Evolutionary conservation across 306 rosid species (phyloP).

Genomic region (Citrullus amarus): DNA sequence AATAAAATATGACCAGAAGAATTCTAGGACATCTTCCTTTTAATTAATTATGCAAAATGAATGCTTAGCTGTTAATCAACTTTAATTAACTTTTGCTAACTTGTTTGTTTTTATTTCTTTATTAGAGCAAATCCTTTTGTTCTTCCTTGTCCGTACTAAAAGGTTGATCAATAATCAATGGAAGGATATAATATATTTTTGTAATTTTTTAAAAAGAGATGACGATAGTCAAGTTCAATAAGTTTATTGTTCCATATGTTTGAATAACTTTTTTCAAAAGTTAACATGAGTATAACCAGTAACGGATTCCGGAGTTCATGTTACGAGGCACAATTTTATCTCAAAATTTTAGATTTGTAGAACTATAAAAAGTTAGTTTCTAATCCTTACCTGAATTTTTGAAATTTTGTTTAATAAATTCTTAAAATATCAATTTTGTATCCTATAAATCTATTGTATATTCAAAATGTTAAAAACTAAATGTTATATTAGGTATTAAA

Average conservation of each 20-base stretch:
- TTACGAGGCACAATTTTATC: too few relatives aligned
- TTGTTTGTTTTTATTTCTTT: neutral
- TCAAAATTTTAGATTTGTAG: too few relatives aligned
- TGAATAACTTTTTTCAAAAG: neutral
- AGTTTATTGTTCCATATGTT: neutral
- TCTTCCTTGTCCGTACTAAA: neutral
- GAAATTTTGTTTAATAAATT: too few relatives aligned
- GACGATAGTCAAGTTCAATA: neutral
- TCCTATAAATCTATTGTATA: too few relatives aligned
- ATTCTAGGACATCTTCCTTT: conserved; percentile 20
- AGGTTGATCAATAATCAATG: neutral
- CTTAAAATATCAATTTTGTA: too few relatives aligned
- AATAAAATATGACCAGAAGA: neutral
- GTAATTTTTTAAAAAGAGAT: neutral
- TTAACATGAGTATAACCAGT: neutral
- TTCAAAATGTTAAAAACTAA: too few relatives aligned
- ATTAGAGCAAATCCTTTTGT: neutral
- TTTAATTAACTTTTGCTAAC: neutral
- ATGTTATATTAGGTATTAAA: too few relatives aligned
- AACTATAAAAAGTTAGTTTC: too few relatives aligned
- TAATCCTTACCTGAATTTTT: too few relatives aligned
- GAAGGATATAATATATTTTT: neutral
- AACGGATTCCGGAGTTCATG: too few relatives aligned
- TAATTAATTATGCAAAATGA: conserved; percentile 11
- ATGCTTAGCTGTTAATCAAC: conserved; percentile 47